Base-by-base conservation (phyloP, 2,329 filamentous ascomycete species). In the Xylaria arbuscula region DNA sequence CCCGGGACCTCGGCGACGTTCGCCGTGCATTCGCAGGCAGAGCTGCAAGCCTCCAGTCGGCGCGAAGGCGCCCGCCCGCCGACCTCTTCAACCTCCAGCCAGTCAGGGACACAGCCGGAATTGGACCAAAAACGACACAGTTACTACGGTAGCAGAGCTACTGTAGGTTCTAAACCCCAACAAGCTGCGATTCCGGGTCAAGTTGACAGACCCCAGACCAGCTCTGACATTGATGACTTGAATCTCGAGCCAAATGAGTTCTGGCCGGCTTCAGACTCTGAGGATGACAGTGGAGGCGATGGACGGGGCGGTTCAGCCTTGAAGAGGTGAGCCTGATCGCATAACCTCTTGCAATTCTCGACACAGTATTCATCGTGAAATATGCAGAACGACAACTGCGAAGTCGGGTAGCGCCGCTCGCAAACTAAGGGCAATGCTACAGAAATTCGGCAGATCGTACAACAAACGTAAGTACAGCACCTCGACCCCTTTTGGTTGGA, bases 231-330 rank as follows among this genome's bases (percentile, higher is more conserved):
- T 28, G 70, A 72, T 22, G 63, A 62, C n/a, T 42, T 66, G 5
- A 67, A 60, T 19, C 47, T 65, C 13, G 62, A 64, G 11, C 67
- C 69, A n/a, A 71, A 66, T 45, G 67, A 73, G 3, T 70, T 74
- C 55, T 76, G 72, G 72, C 74, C 74, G 34, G 66, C 45, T 7
- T 64, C 67, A 28, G 73, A 75, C 53, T 74, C 74, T 8, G 74
- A 74, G 32, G 72, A 74, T 54, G 73, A 70, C 34, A 69, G 72
- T 28, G 70, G 59, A 51, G 62, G 65, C 15, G 70, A 60, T 36
- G 58, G 48, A 34, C 17, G 24, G 7, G 32, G n/a, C 4, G 38
- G 42, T 13, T 34, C 19, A 24, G 15, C 40, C 24, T 68, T 67
- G 59, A 72, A 68, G 54, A 70, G 70, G 70, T 71, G 58, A 61